Base-by-base conservation (phyloP, 139 green algal genomes). In the Closterium sp. region DNA sequence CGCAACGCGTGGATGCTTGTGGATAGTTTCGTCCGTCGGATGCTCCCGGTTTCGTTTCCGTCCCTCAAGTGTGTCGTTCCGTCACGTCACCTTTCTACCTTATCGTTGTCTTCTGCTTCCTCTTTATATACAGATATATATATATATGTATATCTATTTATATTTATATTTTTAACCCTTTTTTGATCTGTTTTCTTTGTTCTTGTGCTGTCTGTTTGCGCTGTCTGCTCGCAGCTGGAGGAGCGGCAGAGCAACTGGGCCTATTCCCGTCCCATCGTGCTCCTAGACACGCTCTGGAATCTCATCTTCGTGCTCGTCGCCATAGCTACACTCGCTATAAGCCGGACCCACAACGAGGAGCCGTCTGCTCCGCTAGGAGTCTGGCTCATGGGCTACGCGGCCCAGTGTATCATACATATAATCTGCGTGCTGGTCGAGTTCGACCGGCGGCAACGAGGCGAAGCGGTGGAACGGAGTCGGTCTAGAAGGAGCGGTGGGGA, bases 221-320 rank as follows among this genome's bases (percentile, higher is more conserved):
- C n/a, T 34, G 83, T 86, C n/a, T 86, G 30, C 8, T 12, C n/a
- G 88, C 88, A 92, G 33, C 12, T 92, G 89, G 89, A 92, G 31
- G 89, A 92, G 34, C 89, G 89, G 2, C 89, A 92, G 33, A 92
- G 89, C 33, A 87, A 92, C 86, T 92, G 89, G 89, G 89, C 89
- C n/a, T 92, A 92, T 34, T 92, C 89, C n/a, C 84, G 89, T 32
- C 89, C 89, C 30, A 87, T 92, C 30, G 89, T 92, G 6, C 85
- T 92, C 85, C 89, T 92, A 1, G 89, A 92, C 86, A 87, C 92
- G 25, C 25, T 92, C 36, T 92, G 89, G 89, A 92, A 92, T 85
- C 33, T 92, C n/a, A 34, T 34, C 84, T 92, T 92, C 33, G 89
- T 92, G 4, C 25, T 88, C 33, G 89, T 92, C n/a, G 89, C 89